Evolutionary conservation across 305 asterid genomes (phyloP), one percentile per base, ranked within the genome.

Genomic region (Fraxinus paxiana): DNA sequence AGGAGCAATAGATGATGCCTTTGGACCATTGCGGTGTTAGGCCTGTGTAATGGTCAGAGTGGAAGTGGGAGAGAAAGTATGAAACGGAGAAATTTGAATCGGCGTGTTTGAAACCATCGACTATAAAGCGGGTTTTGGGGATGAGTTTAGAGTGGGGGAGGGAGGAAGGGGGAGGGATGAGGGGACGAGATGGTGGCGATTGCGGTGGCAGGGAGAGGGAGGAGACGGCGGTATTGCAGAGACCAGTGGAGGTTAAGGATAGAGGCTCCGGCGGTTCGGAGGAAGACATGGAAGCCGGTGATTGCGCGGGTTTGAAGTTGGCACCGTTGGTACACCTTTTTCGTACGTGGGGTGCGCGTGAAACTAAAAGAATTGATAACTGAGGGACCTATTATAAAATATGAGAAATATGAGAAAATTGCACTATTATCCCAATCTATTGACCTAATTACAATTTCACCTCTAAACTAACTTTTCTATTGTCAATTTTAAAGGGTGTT

Each of bases 21-120:
- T 77, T 83, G 71, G 92, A 84, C 98, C 98, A 95, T 73, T 85
- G 88, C 20, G 97, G 90, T 35, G 87, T 79, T 33, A 95, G 92
- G 43, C 98, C 98, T 8, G 93, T 86, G 91, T 92, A 95, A 87
- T 95, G 98, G 72, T 95, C 98, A 85, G 96, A 95, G 90, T 95
- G 98, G 84, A 93, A 95, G 87, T 92, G 98, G 26, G 98, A 88
- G 75, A 95, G 98, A 89, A 95, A 93, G 88, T 95, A 95, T 6
- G 98, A 90, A 70, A 87, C 79, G 22, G 97, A 90, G 87, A 91
- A 91, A 65, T 81, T 72, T 72, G 90, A 83, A 83, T 88, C 88
- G 33, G 94, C 90, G 80, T 88, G 80, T 85, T 85, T 90, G 89
- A 93, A 92, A 37, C 93, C 97, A 80, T 93, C 98, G 87, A 95